Evolutionary conservation across 768 basidiomycete genomes (phyloP).

Genomic region (Pleurotus platypus): DNA sequence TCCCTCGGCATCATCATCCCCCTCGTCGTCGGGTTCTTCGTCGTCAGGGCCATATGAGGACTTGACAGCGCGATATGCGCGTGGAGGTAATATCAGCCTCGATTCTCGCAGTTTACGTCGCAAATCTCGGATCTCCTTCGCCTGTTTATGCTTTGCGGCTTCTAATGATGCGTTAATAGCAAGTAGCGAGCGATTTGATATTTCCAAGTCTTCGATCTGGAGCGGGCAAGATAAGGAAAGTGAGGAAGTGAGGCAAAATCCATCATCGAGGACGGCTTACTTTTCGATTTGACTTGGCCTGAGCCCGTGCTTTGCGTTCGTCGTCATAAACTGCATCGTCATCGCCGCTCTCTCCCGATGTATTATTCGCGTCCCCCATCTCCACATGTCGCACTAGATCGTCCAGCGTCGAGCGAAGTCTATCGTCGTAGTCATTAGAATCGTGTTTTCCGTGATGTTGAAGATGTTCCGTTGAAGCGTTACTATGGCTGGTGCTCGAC

Average conservation of each 20-base stretch:
- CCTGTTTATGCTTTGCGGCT: constrained; percentile 73
- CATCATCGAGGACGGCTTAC: constrained; percentile 29
- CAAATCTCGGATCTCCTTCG: constrained; percentile 82
- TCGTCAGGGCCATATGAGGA: constrained; percentile 44
- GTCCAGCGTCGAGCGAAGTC: constrained; percentile 34
- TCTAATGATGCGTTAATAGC: constrained; percentile 84
- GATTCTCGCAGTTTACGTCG: constrained; percentile 81
- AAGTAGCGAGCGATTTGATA: constrained; percentile 82
- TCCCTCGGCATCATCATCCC: constrained; percentile 43
- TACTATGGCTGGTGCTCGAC: constrained; percentile 25
- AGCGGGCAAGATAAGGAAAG: neutral
- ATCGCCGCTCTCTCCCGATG: constrained; percentile 28
- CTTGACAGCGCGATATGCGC: constrained; percentile 51
- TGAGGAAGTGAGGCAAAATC: neutral
- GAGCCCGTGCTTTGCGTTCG: constrained; percentile 52
- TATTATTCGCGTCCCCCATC: constrained; percentile 20
- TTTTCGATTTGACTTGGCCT: constrained; percentile 87
- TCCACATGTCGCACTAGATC: constrained; percentile 37
- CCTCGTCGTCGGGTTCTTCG: constrained; percentile 40
- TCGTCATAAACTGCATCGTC: constrained; percentile 27
- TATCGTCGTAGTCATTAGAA: constrained; percentile 16
- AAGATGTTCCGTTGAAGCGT: constrained; percentile 14
- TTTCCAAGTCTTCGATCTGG: constrained; percentile 90
- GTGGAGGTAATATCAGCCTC: constrained; percentile 72
- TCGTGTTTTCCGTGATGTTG: neutral